Evolutionary conservation across 768 basidiomycete genomes (phyloP).

Genomic region (Agaricus blazei): DNA sequence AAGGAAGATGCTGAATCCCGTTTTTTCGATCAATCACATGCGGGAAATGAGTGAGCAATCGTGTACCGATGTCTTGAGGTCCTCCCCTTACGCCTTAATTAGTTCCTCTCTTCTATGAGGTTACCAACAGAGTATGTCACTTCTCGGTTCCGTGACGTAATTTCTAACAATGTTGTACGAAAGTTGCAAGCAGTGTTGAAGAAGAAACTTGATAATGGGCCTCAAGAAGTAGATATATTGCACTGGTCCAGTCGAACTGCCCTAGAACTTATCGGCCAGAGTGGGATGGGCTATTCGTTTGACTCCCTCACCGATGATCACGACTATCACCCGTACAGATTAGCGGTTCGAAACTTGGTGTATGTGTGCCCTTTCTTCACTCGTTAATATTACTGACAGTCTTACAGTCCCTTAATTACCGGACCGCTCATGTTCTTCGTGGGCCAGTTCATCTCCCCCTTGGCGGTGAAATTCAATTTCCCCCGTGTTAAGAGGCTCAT

Average conservation of each 20-base stretch:
- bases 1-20: slow-evolving; percentile 32
- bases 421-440: slow-evolving; percentile 5
- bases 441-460: slow-evolving; percentile 6
- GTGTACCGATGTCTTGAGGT: neutral
- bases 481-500: slow-evolving; percentile 19
- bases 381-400: neutral
- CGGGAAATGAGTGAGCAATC: slow-evolving; percentile 26
- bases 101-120: slow-evolving; percentile 34
- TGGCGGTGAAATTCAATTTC: neutral
- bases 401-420: neutral
- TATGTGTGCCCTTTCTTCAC: slow-evolving; percentile 13
- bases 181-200: slow-evolving; percentile 22
- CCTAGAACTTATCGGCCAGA: slow-evolving; percentile 25
- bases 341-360: slow-evolving; percentile 26
- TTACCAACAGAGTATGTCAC: slow-evolving; percentile 22
- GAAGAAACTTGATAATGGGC: slow-evolving; percentile 21
- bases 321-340: slow-evolving; percentile 23
- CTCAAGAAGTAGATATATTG: slow-evolving; percentile 12
- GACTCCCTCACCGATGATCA: slow-evolving; percentile 24
- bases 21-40: slow-evolving; percentile 29
- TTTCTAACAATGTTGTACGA: neutral
- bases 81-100: neutral
- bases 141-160: no score
- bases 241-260: slow-evolving; percentile 25
- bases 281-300: slow-evolving; percentile 26